Evolutionary conservation across 2,329 filamentous ascomycete genomes (phyloP).

Genomic region (Pestalotiopsis sp.): DNA sequence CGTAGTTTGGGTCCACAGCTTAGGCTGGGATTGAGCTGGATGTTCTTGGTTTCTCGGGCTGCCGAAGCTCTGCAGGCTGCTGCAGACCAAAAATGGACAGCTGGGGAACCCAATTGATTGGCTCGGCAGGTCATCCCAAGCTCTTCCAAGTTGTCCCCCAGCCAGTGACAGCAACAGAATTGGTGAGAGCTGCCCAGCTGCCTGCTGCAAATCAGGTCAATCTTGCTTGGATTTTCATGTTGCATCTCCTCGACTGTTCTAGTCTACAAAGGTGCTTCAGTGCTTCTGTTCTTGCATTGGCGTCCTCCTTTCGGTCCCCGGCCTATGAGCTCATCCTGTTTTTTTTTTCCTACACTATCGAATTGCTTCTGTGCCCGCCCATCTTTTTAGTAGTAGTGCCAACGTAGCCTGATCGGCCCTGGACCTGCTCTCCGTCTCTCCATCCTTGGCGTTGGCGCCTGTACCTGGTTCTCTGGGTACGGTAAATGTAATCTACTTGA

Average conservation of each 20-base stretch:
- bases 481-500: background rate
- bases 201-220: background rate
- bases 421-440: background rate
- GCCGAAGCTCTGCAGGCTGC: background rate
- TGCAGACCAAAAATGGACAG: background rate
- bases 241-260: slow-evolving; percentile 5
- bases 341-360: slow-evolving; percentile 4
- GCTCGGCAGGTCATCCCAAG: background rate
- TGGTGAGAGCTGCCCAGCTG: background rate
- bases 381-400: background rate
- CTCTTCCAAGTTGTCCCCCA: background rate
- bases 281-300: slow-evolving; percentile 4
- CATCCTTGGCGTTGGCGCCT: slow-evolving; percentile 1
- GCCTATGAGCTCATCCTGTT: background rate
- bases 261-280: background rate
- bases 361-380: background rate
- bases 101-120: background rate
- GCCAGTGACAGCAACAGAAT: background rate
- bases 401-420: background rate
- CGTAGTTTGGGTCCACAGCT: slow-evolving; percentile 9
- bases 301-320: slow-evolving; percentile 6
- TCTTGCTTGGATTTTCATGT: background rate
- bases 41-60: background rate
- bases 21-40: slow-evolving; percentile 1
- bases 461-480: background rate